These are phyloP conservation scores for Tetraselmis striata DNA, from an alignment of 139 green algal species.

Conservation along the genomic window DNA sequence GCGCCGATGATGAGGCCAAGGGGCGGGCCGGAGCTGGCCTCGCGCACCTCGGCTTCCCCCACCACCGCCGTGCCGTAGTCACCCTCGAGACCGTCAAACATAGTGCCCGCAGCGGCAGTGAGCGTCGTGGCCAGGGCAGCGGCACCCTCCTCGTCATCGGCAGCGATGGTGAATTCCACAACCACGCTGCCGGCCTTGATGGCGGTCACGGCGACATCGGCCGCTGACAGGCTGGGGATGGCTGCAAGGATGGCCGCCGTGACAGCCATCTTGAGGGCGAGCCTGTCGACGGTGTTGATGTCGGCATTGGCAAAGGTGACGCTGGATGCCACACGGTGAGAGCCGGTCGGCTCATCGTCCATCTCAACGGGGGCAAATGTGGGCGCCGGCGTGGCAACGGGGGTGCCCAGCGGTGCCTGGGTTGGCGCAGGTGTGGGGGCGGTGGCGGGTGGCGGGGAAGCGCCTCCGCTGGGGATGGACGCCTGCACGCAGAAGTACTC, in stretches of 20 bases:
- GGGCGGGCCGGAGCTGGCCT: neutral
- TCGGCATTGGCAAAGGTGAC: neutral
- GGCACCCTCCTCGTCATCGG: neutral
- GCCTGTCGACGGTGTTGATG: neutral
- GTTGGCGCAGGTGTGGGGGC: neutral
- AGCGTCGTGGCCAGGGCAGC: no score
- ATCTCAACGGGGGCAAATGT: neutral
- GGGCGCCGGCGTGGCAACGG: neutral
- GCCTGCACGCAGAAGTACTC: neutral
- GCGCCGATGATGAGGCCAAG: neutral
- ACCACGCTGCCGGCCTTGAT: neutral
- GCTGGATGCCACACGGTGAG: neutral
- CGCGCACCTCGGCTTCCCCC: neutral
- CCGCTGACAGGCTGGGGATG: neutral
- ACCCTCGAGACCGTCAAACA: no score
- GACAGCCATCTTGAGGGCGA: neutral
- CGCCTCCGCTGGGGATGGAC: neutral
- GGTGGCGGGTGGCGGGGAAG: neutral
- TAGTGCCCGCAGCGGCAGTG: no score
- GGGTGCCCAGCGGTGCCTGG: neutral
- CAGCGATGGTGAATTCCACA: neutral
- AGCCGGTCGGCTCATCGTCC: no score
- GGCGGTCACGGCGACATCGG: neutral
- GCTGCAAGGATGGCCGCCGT: neutral
- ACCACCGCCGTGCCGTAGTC: no score